Percentiles rank a stretch among this genome's conserved stretches.
These are phyloP conservation scores for Thymus quinquecostatus DNA, from an alignment of 257 asterid species.

Conservation along the genomic window DNA sequence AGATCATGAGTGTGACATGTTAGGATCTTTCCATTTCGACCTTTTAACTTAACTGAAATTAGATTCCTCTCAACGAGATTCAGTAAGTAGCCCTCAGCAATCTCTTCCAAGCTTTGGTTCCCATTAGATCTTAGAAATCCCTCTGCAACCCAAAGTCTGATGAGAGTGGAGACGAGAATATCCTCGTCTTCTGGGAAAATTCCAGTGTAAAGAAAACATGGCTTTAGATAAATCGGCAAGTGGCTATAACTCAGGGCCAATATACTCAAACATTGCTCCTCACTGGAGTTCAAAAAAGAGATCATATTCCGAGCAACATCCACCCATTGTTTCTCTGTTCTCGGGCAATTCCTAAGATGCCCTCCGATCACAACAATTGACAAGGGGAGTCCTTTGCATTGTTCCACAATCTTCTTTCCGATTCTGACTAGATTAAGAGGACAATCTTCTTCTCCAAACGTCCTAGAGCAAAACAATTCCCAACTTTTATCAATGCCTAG, in stretches of 20 bases:
- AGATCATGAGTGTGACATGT: background rate
- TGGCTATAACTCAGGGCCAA: background rate
- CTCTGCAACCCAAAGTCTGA: too few species aligned
- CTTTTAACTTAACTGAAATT: background rate
- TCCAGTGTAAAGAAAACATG: background rate
- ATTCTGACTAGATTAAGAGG: background rate
- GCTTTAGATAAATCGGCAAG: background rate
- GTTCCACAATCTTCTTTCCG: background rate
- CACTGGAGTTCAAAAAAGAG: background rate
- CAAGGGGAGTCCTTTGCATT: background rate
- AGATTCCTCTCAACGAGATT: background rate
- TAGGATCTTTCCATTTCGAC: background rate
- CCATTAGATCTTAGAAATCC: background rate
- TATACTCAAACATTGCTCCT: background rate
- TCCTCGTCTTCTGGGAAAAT: too few species aligned
- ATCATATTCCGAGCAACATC: too few species aligned
- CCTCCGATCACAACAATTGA: background rate
- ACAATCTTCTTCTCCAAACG: constrained; percentile 3
- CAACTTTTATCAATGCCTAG: background rate
- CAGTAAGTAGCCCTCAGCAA: background rate
- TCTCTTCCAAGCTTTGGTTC: background rate
- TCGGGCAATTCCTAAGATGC: background rate
- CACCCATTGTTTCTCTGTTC: background rate
- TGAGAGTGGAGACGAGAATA: too few species aligned
- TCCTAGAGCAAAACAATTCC: background rate